A percentile compares a stretch with the other conserved stretches of the same genome.
Evolutionary conservation across 805 yeast genomes (phyloP).

Genomic region (Candida nanaspora): DNA sequence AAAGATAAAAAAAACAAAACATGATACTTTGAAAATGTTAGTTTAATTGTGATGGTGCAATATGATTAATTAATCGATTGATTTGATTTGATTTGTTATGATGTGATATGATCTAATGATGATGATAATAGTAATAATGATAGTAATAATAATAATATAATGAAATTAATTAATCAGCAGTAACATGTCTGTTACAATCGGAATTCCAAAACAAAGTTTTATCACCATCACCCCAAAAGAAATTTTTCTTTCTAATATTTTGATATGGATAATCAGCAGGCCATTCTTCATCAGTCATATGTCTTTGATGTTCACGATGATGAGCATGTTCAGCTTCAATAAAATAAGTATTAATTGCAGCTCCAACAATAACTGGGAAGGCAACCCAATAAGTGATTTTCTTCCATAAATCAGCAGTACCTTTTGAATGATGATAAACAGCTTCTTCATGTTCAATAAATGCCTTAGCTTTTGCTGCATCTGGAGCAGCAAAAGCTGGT

Average conservation of each 20-base stretch:
- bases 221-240: constrained; percentile 99
- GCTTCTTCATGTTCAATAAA: constrained; percentile 56
- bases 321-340: constrained; percentile 84
- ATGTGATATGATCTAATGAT: no score
- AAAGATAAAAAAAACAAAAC: no score
- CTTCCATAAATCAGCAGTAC: constrained; percentile 76
- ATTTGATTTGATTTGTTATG: no score
- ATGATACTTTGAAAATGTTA: no score
- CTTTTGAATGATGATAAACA: constrained; percentile 70
- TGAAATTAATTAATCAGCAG: background rate
- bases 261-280: constrained; percentile 87
- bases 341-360: constrained; percentile 75
- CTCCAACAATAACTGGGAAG: constrained; percentile 68
- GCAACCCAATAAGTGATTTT: constrained; percentile 77
- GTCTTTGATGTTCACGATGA: constrained; percentile 74
- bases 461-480: constrained; percentile 64
- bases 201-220: constrained; percentile 96
- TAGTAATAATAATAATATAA: no score
- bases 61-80: no score
- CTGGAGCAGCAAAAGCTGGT: constrained; percentile 42
- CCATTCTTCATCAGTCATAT: constrained; percentile 84
- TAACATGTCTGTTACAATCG: constrained; percentile 81
- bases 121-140: background rate
- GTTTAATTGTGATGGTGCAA: no score
- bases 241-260: constrained; percentile 81